Evolutionary conservation across 495 filamentous ascomycete species (phyloP).

Genomic region (Apiosordaria backusii): DNA sequence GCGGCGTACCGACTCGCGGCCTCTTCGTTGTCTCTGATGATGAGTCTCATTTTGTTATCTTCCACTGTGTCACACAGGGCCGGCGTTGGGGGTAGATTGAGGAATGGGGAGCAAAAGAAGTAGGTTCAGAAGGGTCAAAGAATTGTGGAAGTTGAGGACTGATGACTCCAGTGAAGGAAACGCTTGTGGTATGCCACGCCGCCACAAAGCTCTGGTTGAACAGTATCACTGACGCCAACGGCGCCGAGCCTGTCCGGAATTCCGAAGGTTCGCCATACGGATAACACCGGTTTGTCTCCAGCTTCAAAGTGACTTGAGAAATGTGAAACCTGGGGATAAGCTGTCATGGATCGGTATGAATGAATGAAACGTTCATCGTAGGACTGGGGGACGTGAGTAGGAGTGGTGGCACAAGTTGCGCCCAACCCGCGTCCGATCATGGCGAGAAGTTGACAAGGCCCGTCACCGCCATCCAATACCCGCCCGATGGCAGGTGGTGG

Average conservation of each 20-base stretch:
- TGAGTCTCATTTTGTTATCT: constrained; percentile 64
- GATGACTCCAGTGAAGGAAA: not conserved
- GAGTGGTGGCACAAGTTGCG: not conserved
- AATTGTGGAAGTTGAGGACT: not conserved
- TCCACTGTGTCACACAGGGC: no score
- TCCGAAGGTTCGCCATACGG: not conserved
- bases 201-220: constrained; percentile 16
- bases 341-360: not conserved
- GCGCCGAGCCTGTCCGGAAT: not conserved
- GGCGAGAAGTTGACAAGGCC: no score
- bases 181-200: not conserved
- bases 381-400: not conserved
- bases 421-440: not conserved
- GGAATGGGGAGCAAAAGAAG: not conserved
- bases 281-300: not conserved
- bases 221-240: no score
- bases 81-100: not conserved
- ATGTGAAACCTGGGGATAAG: not conserved
- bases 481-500: not conserved
- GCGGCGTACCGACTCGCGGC: constrained; percentile 71
- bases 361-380: constrained; percentile 2
- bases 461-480: not conserved
- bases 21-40: constrained; percentile 68
- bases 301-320: not conserved
- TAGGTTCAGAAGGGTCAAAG: not conserved